These are phyloP conservation scores for Tanozyma kutaoensis DNA, from an alignment of 805 yeast species.

Conservation along the genomic window DNA sequence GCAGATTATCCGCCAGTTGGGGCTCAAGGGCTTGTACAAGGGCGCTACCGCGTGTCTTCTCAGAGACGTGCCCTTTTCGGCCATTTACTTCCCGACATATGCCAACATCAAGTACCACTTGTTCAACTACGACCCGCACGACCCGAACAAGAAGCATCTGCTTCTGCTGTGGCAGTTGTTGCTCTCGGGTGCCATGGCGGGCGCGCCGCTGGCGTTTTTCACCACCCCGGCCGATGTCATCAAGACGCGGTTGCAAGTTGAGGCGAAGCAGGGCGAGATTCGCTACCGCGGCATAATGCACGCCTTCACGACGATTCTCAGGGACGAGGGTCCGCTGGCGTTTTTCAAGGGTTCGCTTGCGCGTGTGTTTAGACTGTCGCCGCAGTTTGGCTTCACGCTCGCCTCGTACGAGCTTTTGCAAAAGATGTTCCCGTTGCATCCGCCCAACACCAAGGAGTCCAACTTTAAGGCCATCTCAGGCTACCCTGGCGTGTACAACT, in stretches of 20 bases:
- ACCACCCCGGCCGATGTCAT: conserved; percentile 97
- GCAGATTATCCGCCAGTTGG: conserved; percentile 64
- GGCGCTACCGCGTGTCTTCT: conserved; percentile 86
- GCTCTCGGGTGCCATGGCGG: conserved; percentile 86
- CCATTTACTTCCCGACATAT: conserved; percentile 94
- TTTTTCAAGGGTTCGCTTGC: conserved; percentile 96
- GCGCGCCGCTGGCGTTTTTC: conserved; percentile 93
- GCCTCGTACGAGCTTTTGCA: conserved; percentile 95
- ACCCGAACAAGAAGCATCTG: conserved; percentile 40
- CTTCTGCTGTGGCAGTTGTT: conserved; percentile 77
- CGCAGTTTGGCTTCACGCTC: conserved; percentile 94
- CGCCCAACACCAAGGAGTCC: conserved; percentile 29
- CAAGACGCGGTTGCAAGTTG: conserved; percentile 87
- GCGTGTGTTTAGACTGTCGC: conserved; percentile 87
- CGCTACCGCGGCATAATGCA: conserved; percentile 66
- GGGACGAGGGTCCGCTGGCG: conserved; percentile 75
- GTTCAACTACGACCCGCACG: conserved; percentile 70
- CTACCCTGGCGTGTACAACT: conserved; percentile 31
- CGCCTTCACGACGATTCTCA: conserved; percentile 60
- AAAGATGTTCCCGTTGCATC: conserved; percentile 57
- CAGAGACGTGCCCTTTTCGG: conserved; percentile 94
- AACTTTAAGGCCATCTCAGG: conserved; percentile 30
- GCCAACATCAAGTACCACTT: conserved; percentile 79
- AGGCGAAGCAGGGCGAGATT: conserved; percentile 62
- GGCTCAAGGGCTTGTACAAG: conserved; percentile 75